Evolutionary conservation across 78 protist genomes (phyloP).

Genomic region (Dictyostelium intermedium): DNA sequence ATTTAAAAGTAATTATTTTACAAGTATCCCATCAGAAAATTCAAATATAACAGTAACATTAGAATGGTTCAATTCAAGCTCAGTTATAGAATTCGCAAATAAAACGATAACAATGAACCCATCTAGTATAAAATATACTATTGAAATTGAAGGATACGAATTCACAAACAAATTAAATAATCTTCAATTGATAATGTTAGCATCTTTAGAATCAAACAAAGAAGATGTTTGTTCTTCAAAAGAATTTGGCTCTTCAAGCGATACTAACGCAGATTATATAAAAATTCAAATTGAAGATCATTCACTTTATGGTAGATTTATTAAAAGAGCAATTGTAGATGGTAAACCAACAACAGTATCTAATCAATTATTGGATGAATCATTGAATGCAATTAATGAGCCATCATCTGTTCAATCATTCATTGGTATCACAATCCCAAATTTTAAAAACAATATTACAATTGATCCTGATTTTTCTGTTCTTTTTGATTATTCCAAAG

Average conservation of each 20-base stretch:
- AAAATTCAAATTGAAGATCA: conserved; percentile 2
- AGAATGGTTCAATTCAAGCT: background rate
- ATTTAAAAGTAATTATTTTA: background rate
- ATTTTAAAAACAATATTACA: background rate
- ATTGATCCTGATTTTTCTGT: conserved; percentile 38
- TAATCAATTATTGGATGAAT: background rate
- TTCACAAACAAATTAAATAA: background rate
- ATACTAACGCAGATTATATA: background rate
- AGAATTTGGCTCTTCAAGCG: background rate
- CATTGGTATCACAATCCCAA: conserved; percentile 20
- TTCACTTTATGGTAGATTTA: background rate
- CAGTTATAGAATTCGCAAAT: background rate
- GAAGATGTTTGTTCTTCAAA: background rate
- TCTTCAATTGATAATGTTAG: conserved; percentile 16
- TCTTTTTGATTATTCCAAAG: background rate
- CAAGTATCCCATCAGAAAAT: background rate
- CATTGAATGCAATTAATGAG: background rate
- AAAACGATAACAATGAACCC: conserved; percentile 23
- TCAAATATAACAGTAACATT: background rate
- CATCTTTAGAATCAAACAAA: background rate
- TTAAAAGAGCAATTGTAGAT: background rate
- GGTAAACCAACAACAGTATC: background rate
- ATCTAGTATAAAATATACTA: conserved; percentile 26
- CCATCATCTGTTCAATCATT: background rate
- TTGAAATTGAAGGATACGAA: background rate